phyloP scores from a whole-genome alignment of 108 stramenopile species.

The Nannochloropsis salina region DNA sequence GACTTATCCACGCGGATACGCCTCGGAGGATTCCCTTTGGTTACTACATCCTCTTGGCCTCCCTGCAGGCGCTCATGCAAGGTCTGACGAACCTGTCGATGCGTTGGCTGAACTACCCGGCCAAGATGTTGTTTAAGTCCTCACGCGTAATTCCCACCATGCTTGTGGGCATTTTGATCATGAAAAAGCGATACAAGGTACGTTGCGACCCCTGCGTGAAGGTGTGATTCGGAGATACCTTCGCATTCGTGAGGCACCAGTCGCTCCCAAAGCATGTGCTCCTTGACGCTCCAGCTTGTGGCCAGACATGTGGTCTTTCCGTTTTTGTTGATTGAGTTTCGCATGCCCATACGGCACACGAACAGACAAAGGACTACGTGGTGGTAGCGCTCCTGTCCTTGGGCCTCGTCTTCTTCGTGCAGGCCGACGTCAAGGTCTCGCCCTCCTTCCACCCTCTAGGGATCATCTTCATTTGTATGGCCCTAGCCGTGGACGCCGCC shows the following conservation, averaged over 20 bases:
- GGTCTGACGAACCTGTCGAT: slow-evolving; percentile 54
- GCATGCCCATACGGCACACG: too few species aligned
- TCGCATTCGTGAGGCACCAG: too few species aligned
- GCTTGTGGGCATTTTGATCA: slow-evolving; percentile 23
- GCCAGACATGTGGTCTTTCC: background rate
- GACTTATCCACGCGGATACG: slow-evolving; percentile 13
- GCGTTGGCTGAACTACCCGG: slow-evolving; percentile 57
- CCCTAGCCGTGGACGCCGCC: slow-evolving; percentile 41
- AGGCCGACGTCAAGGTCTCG: background rate
- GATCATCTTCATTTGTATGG: slow-evolving; percentile 26
- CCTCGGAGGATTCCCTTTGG: slow-evolving; percentile 44
- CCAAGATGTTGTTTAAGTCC: slow-evolving; percentile 56
- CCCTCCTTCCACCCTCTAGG: slow-evolving; percentile 23
- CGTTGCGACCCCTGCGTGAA: background rate
- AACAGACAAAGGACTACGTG: slow-evolving; percentile 1
- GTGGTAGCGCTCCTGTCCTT: slow-evolving; percentile 21
- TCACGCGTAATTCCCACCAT: slow-evolving; percentile 29
- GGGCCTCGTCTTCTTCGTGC: slow-evolving; percentile 26
- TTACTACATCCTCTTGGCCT: slow-evolving; percentile 43
- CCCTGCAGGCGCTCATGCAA: slow-evolving; percentile 49
- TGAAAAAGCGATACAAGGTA: slow-evolving; percentile 29
- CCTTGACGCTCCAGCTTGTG: background rate
- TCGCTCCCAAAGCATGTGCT: background rate
- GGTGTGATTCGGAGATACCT: background rate
- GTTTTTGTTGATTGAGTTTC: too few species aligned